A percentile compares a stretch with the other conserved stretches of the same genome.
Evolutionary conservation across 345 rosid genomes (phyloP).

Genomic region (Zanthoxylum bungeanum): DNA sequence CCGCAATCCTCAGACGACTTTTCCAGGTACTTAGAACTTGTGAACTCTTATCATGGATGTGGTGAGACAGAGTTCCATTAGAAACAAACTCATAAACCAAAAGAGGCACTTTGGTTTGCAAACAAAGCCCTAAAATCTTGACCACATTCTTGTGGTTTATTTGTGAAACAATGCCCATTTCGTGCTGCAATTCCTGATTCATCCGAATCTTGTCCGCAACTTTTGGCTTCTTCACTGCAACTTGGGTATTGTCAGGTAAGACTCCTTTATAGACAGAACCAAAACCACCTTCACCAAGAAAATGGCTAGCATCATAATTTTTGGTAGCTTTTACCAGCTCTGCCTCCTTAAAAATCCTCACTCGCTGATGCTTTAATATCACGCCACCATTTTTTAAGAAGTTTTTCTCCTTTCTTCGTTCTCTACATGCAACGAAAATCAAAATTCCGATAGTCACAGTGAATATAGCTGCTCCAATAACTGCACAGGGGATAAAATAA

Average conservation of each 20-base stretch:
- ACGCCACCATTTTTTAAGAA: constrained; percentile 26
- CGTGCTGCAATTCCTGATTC: constrained; percentile 21
- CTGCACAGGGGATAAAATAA: not conserved
- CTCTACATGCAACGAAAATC: not conserved
- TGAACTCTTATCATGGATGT: constrained; percentile 23
- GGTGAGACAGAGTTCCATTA: constrained; percentile 23
- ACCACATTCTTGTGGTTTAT: constrained; percentile 36
- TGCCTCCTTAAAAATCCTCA: constrained; percentile 26
- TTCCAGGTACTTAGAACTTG: constrained; percentile 13
- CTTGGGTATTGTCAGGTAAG: constrained; percentile 4
- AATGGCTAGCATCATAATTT: constrained; percentile 7
- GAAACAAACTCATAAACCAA: constrained; percentile 30
- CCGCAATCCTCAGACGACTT: constrained; percentile 15
- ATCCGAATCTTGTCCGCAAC: constrained; percentile 4
- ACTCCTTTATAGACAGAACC: constrained; percentile 28
- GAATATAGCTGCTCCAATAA: not conserved
- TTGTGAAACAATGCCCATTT: constrained; percentile 26
- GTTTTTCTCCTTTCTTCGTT: constrained; percentile 17
- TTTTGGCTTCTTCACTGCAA: constrained; percentile 14
- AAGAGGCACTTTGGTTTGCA: constrained; percentile 32
- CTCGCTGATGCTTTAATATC: constrained; percentile 27
- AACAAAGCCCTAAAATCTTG: constrained; percentile 29
- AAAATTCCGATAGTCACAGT: not conserved
- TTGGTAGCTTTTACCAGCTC: constrained; percentile 26
- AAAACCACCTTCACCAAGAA: constrained; percentile 31